Evolutionary conservation across 2,329 filamentous ascomycete genomes (phyloP), one percentile per base, ranked within the genome.

Genomic region (Fusarium sp.): DNA sequence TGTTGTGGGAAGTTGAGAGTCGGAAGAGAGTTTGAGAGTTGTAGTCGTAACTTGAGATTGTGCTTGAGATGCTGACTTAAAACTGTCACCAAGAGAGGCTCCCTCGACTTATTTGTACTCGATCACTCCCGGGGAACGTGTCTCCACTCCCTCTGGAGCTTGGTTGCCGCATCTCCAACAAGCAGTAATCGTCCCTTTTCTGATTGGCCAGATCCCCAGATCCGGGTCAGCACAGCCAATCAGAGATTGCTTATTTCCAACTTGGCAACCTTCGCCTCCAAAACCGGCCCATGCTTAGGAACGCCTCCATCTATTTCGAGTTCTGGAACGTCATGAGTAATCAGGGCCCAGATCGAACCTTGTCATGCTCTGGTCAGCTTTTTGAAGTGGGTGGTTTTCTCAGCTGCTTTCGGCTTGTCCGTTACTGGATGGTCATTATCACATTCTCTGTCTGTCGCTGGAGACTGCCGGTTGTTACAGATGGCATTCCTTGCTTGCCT

Each of bases 61-160:
- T 59, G 13, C 4, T 43, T 57, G 60, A 14, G 41, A 18, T 67
- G 63, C 23, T 61, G 45, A 45, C 58, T 41, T 45, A 27, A 27
- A 45, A 34, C 27, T 23, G 13, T 18, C n/a, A 7, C 20, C 23
- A 18, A 27, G 23, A 52, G 64, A 66, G 71, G 74, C 66, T 63
- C 41, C n/a, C 50, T 61, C 57, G 69, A 65, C 64, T 67, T 79
- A 77, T 79, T 79, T 79, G 77, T 79, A 79, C 75, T 66, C 45
- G 43, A 45, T 57, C 20, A 25, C 54, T 64, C 43, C 70, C 14
- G 34, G 30, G 16, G 37, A 54, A 37, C 7, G 25, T 27, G 62
- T 43, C 35, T 54, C 77, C 77, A 76, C 77, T 68, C 66, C 66
- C 41, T 43, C 60, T 50, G 27, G 45, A 57, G 62, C 54, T 68